Conservation (phyloP, 768 basidiomycete species). For the Rhizopogon salebrosus region DNA sequence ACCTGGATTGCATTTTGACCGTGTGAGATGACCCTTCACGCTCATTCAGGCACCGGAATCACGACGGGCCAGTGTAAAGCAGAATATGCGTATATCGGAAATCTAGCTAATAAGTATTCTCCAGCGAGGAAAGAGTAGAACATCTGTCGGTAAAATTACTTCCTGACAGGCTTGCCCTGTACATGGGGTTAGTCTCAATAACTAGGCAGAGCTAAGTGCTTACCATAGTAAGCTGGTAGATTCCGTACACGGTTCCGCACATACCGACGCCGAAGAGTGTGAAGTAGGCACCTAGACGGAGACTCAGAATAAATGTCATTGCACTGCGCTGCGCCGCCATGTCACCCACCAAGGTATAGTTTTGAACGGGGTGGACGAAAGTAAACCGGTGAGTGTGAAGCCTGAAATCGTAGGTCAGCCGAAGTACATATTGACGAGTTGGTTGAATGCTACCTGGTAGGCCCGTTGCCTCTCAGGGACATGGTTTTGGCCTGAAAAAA, state of each 20-base stretch:
- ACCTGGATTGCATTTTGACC: neutral
- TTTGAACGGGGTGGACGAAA: constrained; percentile 55
- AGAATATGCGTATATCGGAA: constrained; percentile 1
- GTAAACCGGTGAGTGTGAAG: constrained; percentile 48
- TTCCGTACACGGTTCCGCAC: constrained; percentile 45
- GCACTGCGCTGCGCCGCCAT: neutral
- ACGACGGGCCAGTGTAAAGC: constrained; percentile 3
- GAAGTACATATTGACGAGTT: neutral
- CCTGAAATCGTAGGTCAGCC: constrained; percentile 16
- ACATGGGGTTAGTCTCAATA: neutral
- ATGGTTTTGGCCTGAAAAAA: constrained; percentile 50
- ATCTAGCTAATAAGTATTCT: neutral
- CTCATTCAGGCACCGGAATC: constrained; percentile 1
- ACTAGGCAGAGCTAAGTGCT: constrained; percentile 10
- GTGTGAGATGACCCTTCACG: neutral
- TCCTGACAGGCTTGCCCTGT: constrained; percentile 25
- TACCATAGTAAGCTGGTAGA: constrained; percentile 43
- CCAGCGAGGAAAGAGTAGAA: neutral
- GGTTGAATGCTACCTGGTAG: constrained; percentile 48
- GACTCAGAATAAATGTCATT: neutral
- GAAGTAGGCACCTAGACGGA: constrained; percentile 46
- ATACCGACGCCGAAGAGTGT: constrained; percentile 51
- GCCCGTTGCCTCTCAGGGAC: constrained; percentile 60
- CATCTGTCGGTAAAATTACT: neutral
- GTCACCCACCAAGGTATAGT: constrained; percentile 56